Percentiles rank a stretch among this genome's conserved stretches.
phyloP scores from a whole-genome alignment of 2,329 filamentous ascomycete species.

The Aurifilum marmelostoma region DNA sequence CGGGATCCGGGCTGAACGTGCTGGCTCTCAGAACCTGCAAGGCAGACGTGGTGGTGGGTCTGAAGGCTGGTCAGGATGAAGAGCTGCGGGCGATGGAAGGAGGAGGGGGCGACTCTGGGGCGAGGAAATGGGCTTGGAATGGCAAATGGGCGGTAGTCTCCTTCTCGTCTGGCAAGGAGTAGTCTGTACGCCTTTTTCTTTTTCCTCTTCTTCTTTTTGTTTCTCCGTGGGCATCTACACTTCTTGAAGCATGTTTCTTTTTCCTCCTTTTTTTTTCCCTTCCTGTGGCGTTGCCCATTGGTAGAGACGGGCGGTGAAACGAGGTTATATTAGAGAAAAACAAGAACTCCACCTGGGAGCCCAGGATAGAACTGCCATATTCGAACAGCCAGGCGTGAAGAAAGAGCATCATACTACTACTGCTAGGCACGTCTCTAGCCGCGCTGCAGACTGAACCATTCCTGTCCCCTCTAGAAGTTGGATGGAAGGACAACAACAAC shows the following conservation, averaged over 20 bases:
- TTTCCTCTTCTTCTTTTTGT: neutral
- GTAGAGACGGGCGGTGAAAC: neutral
- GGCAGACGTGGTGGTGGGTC: slow-evolving; percentile 89
- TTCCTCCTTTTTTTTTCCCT: too few species aligned
- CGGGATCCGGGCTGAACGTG: slow-evolving; percentile 78
- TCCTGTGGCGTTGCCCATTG: neutral
- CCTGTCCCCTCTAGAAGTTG: neutral
- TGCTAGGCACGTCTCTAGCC: too few species aligned
- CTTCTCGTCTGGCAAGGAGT: slow-evolving; percentile 56
- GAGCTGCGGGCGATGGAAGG: slow-evolving; percentile 68
- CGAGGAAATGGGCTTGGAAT: slow-evolving; percentile 89
- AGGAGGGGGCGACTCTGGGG: slow-evolving; percentile 71
- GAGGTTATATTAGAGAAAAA: neutral
- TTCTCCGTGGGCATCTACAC: neutral
- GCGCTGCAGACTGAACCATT: too few species aligned
- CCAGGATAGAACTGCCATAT: neutral
- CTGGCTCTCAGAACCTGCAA: slow-evolving; percentile 93
- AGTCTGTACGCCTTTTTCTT: neutral
- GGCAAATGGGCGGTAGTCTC: slow-evolving; percentile 97
- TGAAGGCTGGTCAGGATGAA: slow-evolving; percentile 83
- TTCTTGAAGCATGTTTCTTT: neutral
- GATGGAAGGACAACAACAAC: neutral
- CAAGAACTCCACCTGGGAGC: neutral
- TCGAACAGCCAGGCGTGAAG: neutral
- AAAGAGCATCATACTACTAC: too few species aligned